Evolutionary conservation across 768 basidiomycete genomes (phyloP), one percentile per base, ranked within the genome.

Genomic region (Myochromella boudieri): DNA sequence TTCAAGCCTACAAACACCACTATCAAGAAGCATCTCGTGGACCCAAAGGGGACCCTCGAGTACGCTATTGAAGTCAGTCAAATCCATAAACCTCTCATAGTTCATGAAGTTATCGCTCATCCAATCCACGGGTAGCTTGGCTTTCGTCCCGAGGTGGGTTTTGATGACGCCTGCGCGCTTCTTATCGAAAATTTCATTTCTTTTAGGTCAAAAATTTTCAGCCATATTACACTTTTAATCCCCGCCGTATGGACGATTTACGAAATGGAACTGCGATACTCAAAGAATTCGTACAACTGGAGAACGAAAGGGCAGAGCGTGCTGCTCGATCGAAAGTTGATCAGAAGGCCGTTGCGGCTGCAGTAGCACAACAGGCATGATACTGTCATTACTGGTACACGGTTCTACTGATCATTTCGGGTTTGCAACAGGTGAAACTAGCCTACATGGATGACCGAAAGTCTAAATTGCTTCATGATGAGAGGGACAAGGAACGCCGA

Each of bases 391-490:
- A 15, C 11, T 17, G 17, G 11, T 18, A 24, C 41, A 45, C 5
- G 17, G 18, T 10, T 25, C 20, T 20, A 36, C 21, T 18, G 9
- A 10, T 5, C 8, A 6, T 24, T 31, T 44, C n/a, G n/a, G n/a
- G n/a, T n/a, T n/a, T n/a, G n/a, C n/a, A n/a, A 2, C 52, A 91
- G 90, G 82, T 87, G n/a, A 87, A 82, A 60, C 64, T 90, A 40
- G 84, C 84, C 1, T 91, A 80, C 60, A 73, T 90, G 57, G 91
- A 93, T 37, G 91, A 93, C 59, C 77, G 91, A 41, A 84, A 73
- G 58, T 65, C 68, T 1, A 84, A 82, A 57, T 61, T 66, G 55
- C 42, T 76, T 48, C 65, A 63, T 6, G 81, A 89, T 48, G 69
- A 84, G 56, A 71, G 80, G 53, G 88, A 91, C 52, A 76, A 66